Base-by-base conservation (phyloP, 345 rosid species). In the Gossypium herbaceum region DNA sequence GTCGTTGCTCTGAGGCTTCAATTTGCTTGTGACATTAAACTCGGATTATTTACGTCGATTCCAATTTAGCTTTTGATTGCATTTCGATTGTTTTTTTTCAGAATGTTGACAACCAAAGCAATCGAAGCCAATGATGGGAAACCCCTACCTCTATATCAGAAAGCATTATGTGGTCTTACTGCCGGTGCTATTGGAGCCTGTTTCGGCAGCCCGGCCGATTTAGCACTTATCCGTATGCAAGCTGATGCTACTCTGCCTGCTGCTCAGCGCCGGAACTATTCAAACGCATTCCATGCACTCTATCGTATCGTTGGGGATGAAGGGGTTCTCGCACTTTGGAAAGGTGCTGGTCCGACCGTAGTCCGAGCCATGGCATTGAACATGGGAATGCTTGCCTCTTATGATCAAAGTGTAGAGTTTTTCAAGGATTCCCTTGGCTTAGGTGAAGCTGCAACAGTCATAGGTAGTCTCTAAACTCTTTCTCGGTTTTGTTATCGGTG, bases 311-410 rank as follows among this genome's bases (percentile, higher is more conserved):
- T 73, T 29, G 81, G 89, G 0, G 99, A 93, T 78, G 99, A 95
- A 81, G 99, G 99, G 25, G 88, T 95, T 80, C 75, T 93, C 79
- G 97, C 99, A 3, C 98, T 95, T 17, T 95, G 99, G 99, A 95
- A 95, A 88, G 99, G 99, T 55, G 97, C 98, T 69, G 99, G 98
- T 22, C 99, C 99, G 2, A 95, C 99, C 54, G 99, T 95, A 16
- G 98, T 95, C 70, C 90, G 99, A 80, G 99, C 99, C 11, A 95
- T 95, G 99, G 99, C 99, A 27, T 83, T 95, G 90, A 95, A 95
- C 88, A 95, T 91, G 99, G 99, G 99, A 70, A 93, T 95, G 99
- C 99, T 93, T 88, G 99, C 99, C 44, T 95, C 99, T 66, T 95
- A 95, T 73, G 99, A 93, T 81, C 99, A 95, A 80, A 86, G 87